Evolutionary conservation across 2,329 filamentous ascomycete genomes (phyloP), one percentile per base, ranked within the genome.

Genomic region (Chalaropsis ovoidea): DNA sequence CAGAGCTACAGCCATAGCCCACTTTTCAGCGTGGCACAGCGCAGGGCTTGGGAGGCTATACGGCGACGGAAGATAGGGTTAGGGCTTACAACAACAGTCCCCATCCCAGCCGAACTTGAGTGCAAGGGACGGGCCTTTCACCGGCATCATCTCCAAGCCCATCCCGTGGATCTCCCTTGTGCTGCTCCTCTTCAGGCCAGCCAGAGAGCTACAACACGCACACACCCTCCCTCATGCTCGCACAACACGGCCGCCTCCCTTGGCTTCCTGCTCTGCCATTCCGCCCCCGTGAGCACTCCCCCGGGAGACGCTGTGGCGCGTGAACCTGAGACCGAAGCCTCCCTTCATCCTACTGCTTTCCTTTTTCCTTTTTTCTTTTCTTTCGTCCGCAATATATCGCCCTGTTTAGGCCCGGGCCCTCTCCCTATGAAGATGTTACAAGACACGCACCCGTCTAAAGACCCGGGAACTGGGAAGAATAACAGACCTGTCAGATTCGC

Each of bases 401-500:
- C 5, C 49, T 17, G n/a, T 27, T 54, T 54, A 27, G 27, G 17
- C 11, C 52, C 27, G 52, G 27, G 54, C 27, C n/a, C 15, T 10
- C 17, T 58, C 54, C 54, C 54, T 58, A 39, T 52, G 54, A 39
- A 58, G 27, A 35, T 39, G n/a, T 1, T 39, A 39, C 27, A 17
- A 58, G 54, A 58, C 54, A 58, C 19, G 54, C 31, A 39, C 17
- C 31, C 5, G 54, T 13, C 54, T 11, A 35, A 11, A 58, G 27
- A 58, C 13, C 27, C 27, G 54, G 27, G 54, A 39, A 31, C 54
- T 58, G 2, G 54, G 54, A 11, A 58, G 27, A 52, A 27, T 27
- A 58, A 31, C 27, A 58, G 17, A 39, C 31, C 54, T 58, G 54
- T 58, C 54, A 58, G 54, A 39, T 58, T 58, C 31, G 27, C 15